Percentiles rank a stretch among this genome's conserved stretches.
Evolutionary conservation across 2,329 filamentous ascomycete species (phyloP).

Genomic region (Verticillium dahliae): DNA sequence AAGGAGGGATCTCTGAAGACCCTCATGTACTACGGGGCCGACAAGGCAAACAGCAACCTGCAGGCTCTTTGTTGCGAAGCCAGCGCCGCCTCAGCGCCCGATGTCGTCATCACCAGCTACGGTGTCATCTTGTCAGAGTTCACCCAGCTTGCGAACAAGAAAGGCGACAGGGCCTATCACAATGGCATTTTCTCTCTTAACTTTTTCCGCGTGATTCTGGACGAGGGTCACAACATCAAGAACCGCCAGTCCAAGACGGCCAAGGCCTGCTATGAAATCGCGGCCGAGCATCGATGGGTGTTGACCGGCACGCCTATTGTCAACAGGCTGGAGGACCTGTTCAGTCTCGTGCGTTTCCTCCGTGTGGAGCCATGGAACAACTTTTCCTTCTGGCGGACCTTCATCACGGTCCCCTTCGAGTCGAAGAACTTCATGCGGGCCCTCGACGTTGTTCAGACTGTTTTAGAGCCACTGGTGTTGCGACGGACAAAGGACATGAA

Average conservation of each 20-base stretch:
- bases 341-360: slow-evolving; percentile 86
- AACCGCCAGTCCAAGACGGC: slow-evolving; percentile 86
- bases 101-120: slow-evolving; percentile 92
- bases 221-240: slow-evolving; percentile 94
- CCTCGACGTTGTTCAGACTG: slow-evolving; percentile 93
- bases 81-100: slow-evolving; percentile 71
- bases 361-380: slow-evolving; percentile 97
- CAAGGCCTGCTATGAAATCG: slow-evolving; percentile 87
- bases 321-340: slow-evolving; percentile 89
- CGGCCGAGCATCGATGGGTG: slow-evolving; percentile 82
- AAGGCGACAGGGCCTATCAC: slow-evolving; percentile 58
- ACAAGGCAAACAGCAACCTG: slow-evolving; percentile 71
- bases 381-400: slow-evolving; percentile 98
- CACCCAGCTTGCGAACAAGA: slow-evolving; percentile 61
- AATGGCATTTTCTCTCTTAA: slow-evolving; percentile 82
- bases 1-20: slow-evolving; percentile 74
- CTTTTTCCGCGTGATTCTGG: slow-evolving; percentile 91
- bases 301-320: slow-evolving; percentile 95
- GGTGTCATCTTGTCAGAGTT: slow-evolving; percentile 89
- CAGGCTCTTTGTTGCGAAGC: slow-evolving; percentile 69
- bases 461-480: slow-evolving; percentile 91
- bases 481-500: slow-evolving; percentile 97
- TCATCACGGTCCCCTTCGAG: slow-evolving; percentile 96
- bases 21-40: slow-evolving; percentile 85
- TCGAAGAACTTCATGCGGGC: slow-evolving; percentile 90